Evolutionary conservation across 2,329 filamentous ascomycete genomes (phyloP).

Genomic region (Tolypocladium amazonense): DNA sequence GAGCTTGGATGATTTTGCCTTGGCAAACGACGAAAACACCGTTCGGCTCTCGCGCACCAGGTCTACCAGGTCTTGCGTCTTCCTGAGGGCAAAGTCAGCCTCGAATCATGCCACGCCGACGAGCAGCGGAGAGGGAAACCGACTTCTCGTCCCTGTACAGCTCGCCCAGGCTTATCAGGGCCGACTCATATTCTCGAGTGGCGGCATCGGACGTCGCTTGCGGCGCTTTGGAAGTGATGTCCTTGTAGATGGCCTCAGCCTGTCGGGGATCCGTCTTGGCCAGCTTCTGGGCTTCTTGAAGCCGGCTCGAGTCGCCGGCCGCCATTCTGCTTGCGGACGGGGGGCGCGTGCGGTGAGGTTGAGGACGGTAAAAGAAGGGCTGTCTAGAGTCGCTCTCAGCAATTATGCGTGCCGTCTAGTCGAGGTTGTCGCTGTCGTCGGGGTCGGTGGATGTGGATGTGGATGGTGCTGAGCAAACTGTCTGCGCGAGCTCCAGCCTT

Average conservation of each 20-base stretch:
- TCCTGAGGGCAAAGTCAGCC: constrained; percentile 34
- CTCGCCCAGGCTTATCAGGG: constrained; percentile 80
- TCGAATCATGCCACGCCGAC: not conserved
- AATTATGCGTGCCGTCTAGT: not conserved
- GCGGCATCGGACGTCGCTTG: constrained; percentile 75
- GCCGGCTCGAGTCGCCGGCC: constrained; percentile 50
- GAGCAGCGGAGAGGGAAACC: constrained; percentile 20
- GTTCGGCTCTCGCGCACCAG: constrained; percentile 84
- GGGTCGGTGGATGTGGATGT: not conserved
- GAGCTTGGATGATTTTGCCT: constrained; percentile 96
- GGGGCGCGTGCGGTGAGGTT: not conserved
- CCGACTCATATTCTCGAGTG: constrained; percentile 82
- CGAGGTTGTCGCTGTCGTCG: not conserved
- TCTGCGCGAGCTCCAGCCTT: constrained; percentile 1
- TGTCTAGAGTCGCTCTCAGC: not conserved
- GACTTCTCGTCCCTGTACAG: constrained; percentile 84
- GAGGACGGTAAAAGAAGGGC: not conserved
- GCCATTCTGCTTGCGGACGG: constrained; percentile 32
- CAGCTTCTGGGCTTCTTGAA: constrained; percentile 83
- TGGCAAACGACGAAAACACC: constrained; percentile 90
- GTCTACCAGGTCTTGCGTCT: constrained; percentile 74
- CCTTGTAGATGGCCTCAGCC: constrained; percentile 81
- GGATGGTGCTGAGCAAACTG: not conserved
- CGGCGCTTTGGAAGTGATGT: constrained; percentile 76
- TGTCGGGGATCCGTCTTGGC: constrained; percentile 70